Conservation (phyloP, 306 rosid genomes). For the Quercus agrifolia region DNA sequence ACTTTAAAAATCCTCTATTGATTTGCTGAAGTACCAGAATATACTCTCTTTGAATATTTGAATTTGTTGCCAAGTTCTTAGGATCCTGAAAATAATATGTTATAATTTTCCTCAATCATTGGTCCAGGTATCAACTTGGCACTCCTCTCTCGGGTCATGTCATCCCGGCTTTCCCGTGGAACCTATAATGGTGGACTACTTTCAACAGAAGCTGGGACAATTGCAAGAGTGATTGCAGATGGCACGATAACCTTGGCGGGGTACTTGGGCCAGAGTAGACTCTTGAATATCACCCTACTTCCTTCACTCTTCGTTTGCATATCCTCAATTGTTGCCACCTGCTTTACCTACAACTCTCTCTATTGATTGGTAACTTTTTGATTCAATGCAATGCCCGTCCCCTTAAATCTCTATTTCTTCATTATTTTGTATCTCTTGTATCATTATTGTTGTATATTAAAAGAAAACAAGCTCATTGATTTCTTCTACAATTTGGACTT, state of each 20-base stretch:
- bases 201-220: conserved; percentile 94
- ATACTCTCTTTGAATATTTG: neutral
- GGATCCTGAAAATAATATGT: neutral
- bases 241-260: conserved; percentile 87
- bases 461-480: conserved; percentile 15
- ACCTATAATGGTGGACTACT: conserved; percentile 88
- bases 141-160: conserved; percentile 94
- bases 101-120: neutral
- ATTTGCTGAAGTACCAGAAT: neutral
- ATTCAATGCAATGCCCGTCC: neutral
- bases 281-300: conserved; percentile 73
- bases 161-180: conserved; percentile 95
- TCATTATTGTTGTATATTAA: conserved; percentile 6
- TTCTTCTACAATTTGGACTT: conserved; percentile 9
- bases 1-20: neutral
- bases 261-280: conserved; percentile 61
- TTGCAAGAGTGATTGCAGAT: conserved; percentile 94
- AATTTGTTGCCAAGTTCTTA: neutral
- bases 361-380: conserved; percentile 31
- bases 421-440: neutral
- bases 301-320: conserved; percentile 84
- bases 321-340: conserved; percentile 77
- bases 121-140: conserved; percentile 88
- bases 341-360: conserved; percentile 86
- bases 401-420: neutral